Base-by-base conservation (phyloP, 345 rosid species). In the Leavenworthia alabamica region DNA sequence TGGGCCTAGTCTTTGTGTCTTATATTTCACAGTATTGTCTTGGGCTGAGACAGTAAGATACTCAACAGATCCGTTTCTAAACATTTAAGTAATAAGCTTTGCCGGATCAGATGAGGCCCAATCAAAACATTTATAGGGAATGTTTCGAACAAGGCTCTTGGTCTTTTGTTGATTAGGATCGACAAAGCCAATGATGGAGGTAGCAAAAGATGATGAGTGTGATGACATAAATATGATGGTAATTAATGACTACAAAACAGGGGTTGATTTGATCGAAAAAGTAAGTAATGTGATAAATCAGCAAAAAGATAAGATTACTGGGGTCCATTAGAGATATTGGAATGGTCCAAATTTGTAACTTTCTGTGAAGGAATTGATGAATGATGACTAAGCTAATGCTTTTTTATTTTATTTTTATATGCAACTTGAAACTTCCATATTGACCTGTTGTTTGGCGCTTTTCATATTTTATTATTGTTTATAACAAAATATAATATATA, bases 291-390 rank as follows among this genome's bases (percentile, higher is more conserved):
- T 35, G 46, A 70, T 55, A 62, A 55, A 62, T 56, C 51, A 47
- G 37, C 43, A 12, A 60, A 51, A 43, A 63, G 62, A 62, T 70
- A 62, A 56, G 59, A 62, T 63, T 31, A 55, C 4, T 28, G 44
- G 68, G 63, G 68, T 62, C 74, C 63, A 39, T 39, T 39, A 23
- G 45, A 29, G 69, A 55, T 55, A 62, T 55, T 55, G 45, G 64
- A 70, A 54, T 36, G 57, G 63, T 70, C 64, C 63, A 62, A 61
- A 60, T 10, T 70, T 62, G 50, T 62, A 69, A 52, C 56, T 70
- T 55, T 62, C 22, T 36, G 27, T 13, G 24, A 28, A 51, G 47
- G 50, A 55, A 36, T 54, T 45, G 61, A 62, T 62, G 69, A 55
- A 33, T 62, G 51, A 32, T 70, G 67, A 61, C 58, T 62, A 70